Conservation (phyloP, 2,329 filamentous ascomycete species). For the Paecilomyces sp. region DNA sequence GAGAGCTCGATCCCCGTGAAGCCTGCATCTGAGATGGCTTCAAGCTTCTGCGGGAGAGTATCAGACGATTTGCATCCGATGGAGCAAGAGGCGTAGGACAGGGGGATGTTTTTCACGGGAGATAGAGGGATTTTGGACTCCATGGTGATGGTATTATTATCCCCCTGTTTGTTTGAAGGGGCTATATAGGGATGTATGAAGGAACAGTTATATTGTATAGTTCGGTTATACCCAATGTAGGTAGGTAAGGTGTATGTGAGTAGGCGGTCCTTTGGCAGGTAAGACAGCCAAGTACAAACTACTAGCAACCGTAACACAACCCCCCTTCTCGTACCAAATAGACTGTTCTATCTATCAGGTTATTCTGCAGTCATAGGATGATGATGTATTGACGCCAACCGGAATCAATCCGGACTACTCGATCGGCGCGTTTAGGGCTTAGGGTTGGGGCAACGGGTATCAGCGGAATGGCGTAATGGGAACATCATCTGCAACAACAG, state of each 20-base stretch:
- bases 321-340: not conserved
- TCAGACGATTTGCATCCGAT: slow-evolving; percentile 29
- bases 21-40: slow-evolving; percentile 32
- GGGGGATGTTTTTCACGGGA: slow-evolving; percentile 22
- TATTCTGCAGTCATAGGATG: slow-evolving; percentile 1
- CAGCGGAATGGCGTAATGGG: slow-evolving; percentile 1
- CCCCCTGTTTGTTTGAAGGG: too few species aligned
- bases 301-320: not conserved
- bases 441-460: not conserved
- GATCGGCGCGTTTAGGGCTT: not conserved
- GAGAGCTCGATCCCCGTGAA: slow-evolving; percentile 65
- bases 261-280: too few species aligned
- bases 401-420: not conserved
- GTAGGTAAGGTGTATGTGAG: too few species aligned
- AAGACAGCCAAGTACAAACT: too few species aligned
- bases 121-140: slow-evolving; percentile 5
- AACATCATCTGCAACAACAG: not conserved
- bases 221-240: too few species aligned
- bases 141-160: not conserved
- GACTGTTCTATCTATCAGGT: not conserved
- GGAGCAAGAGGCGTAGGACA: slow-evolving; percentile 37
- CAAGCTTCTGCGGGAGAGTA: slow-evolving; percentile 30
- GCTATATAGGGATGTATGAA: too few species aligned
- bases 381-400: slow-evolving; percentile 1
- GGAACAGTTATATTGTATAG: too few species aligned